A percentile compares a stretch with the other conserved stretches of the same genome.
These are phyloP conservation scores for Eruca vesicaria DNA, from an alignment of 441 rosid genomes.

Conservation along the genomic window DNA sequence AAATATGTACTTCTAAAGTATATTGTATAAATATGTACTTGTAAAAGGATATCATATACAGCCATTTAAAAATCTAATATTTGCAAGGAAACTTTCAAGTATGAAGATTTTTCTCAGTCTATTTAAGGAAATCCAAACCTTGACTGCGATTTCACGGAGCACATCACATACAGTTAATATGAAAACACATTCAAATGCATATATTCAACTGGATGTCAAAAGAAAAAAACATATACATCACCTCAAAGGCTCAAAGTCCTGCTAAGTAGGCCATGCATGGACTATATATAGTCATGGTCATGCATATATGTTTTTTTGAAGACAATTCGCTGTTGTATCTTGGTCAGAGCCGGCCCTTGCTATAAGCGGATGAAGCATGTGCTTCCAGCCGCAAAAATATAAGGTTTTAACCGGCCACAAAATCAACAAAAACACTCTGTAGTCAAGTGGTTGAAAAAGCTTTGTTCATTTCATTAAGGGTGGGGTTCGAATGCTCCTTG, in stretches of 20 bases:
- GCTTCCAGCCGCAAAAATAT: no score
- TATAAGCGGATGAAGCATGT: no score
- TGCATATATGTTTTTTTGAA: neutral
- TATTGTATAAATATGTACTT: neutral
- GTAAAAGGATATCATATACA: neutral
- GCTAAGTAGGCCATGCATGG: neutral
- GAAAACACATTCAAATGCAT: neutral
- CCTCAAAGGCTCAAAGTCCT: neutral
- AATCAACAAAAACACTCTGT: no score
- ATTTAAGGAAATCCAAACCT: neutral
- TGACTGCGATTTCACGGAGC: neutral
- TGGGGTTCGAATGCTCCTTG: no score
- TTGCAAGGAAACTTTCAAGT: neutral
- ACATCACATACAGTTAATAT: neutral
- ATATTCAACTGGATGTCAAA: neutral
- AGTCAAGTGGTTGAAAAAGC: no score
- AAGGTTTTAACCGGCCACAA: no score
- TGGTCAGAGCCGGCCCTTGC: no score
- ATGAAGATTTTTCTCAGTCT: neutral
- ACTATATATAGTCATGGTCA: neutral
- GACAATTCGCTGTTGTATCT: neutral
- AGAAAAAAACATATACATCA: neutral
- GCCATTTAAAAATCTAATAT: neutral
- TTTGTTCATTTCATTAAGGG: no score
- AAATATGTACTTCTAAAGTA: no score